Evolutionary conservation across 2,329 filamentous ascomycete species (phyloP), one percentile per base, ranked within the genome.

Genomic region (Paecilomyces fulvus): DNA sequence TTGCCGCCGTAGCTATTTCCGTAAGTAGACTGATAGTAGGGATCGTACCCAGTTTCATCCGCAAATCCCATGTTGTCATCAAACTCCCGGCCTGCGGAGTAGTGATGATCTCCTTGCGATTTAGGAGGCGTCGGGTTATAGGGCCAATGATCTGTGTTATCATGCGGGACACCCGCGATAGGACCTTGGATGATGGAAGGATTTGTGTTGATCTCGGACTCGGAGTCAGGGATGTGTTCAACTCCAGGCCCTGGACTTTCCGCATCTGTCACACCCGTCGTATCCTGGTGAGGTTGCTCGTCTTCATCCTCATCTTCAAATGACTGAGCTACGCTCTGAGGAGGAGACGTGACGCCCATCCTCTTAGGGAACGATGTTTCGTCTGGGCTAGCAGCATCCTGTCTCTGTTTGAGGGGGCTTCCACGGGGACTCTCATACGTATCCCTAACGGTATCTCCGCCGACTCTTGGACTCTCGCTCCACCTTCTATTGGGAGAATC

Each of bases 101-200:
- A 55, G 63, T 65, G 49, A 68, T 65, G 49, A 68, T 68, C 59
- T 76, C 72, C 66, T 54, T 78, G 73, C 31, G 77, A 73, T 58
- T 79, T 70, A 20, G 69, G 72, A 1, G 83, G 82, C 1, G 83
- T 84, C 10, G 77, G 73, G 55, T 82, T 77, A 55, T 82, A 82
- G 30, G 79, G 78, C 78, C 82, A 85, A 55, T 79, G 76, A 52
- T 80, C 78, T 21, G 70, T 71, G 58, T 73, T 74, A 51, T 75
- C 76, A 61, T 77, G 76, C 50, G 76, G 69, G 25, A 74, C 68
- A 31, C 82, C 83, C 53, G 83, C 85, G 52, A 88, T 81, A 0
- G 86, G 86, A 17, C 88, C 90, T 61, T 91, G 83, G 46, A 95
- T 84, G 52, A 92, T 80, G 0, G 92, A 96, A 2, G 90, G 90